Percentiles rank a stretch among this genome's conserved stretches.
phyloP scores from a whole-genome alignment of 2,329 filamentous ascomycete species.

The Epicoccum sorghinum region DNA sequence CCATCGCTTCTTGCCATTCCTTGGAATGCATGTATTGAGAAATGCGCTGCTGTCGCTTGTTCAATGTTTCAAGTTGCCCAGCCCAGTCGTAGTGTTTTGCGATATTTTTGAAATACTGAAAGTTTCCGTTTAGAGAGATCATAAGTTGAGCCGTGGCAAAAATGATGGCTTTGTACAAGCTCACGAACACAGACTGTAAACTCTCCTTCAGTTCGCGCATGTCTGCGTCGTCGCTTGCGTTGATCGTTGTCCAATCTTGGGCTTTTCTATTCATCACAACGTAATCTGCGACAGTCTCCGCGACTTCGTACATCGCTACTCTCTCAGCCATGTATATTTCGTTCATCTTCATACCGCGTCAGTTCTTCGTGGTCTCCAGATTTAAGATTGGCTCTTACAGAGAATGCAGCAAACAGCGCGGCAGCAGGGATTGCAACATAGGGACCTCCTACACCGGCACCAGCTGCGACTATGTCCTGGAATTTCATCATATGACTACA shows the following conservation, averaged over 20 bases:
- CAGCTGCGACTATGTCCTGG: constrained; percentile 22
- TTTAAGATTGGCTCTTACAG: constrained; percentile 4
- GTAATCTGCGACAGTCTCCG: constrained; percentile 17
- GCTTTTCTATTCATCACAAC: constrained; percentile 20
- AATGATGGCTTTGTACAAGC: constrained; percentile 21
- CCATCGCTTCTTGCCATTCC: constrained; percentile 5
- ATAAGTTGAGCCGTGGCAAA: constrained; percentile 23
- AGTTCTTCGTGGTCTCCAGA: not conserved
- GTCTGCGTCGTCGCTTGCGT: constrained; percentile 14
- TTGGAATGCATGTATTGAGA: constrained; percentile 8
- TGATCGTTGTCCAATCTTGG: constrained; percentile 13
- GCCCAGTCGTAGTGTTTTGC: constrained; percentile 26
- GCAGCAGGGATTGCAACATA: constrained; percentile 26
- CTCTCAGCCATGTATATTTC: constrained; percentile 22
- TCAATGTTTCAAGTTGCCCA: constrained; percentile 20
- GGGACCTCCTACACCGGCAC: constrained; percentile 21
- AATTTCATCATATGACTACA: constrained; percentile 21
- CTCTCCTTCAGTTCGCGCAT: constrained; percentile 22
- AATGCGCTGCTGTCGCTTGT: constrained; percentile 11
- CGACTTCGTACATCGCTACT: constrained; percentile 22
- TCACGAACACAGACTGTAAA: constrained; percentile 19
- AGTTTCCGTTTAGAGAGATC: constrained; percentile 18
- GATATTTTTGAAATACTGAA: constrained; percentile 21
- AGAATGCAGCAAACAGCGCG: constrained; percentile 24
- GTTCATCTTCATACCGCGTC: constrained; percentile 6